Conservation (phyloP, 768 basidiomycete genomes). For the Auricularia heimuer region DNA sequence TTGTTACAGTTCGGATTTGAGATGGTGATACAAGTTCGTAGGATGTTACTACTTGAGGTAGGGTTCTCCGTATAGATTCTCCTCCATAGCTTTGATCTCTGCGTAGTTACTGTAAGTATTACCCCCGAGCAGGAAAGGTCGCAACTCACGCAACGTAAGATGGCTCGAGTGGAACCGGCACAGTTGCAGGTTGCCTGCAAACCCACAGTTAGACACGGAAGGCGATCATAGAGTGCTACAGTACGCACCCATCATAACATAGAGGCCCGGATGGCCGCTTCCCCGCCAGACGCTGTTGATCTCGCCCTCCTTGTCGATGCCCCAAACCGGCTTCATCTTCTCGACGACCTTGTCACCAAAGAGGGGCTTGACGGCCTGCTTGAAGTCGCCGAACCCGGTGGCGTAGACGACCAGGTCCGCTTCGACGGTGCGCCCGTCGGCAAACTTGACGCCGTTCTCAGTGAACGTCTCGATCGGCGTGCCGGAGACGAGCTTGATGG, state of each 20-base stretch:
- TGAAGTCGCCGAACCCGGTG: slow-evolving; percentile 43
- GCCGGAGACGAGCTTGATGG: slow-evolving; percentile 63
- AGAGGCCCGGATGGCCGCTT: slow-evolving; percentile 42
- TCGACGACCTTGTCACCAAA: slow-evolving; percentile 37
- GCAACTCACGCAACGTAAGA: slow-evolving; percentile 48
- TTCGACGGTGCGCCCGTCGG: slow-evolving; percentile 34
- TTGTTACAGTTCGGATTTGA: too few relatives aligned
- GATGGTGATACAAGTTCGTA: too few relatives aligned
- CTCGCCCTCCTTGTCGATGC: slow-evolving; percentile 57
- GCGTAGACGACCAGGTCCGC: slow-evolving; percentile 52
- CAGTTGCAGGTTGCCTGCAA: slow-evolving; percentile 44
- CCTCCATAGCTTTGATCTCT: slow-evolving; percentile 66
- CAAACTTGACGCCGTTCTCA: slow-evolving; percentile 34
- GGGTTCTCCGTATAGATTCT: slow-evolving; percentile 25
- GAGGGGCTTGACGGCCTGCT: slow-evolving; percentile 29
- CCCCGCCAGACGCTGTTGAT: slow-evolving; percentile 40
- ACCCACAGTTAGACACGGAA: background rate
- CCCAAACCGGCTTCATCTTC: slow-evolving; percentile 49
- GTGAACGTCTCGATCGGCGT: slow-evolving; percentile 37
- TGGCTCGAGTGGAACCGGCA: slow-evolving; percentile 62
- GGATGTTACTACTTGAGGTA: slow-evolving; percentile 6
- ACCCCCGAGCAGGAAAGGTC: background rate
- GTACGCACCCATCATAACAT: slow-evolving; percentile 31
- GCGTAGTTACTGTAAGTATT: slow-evolving; percentile 5
- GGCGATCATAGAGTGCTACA: background rate